Evolutionary conservation across 2,329 filamentous ascomycete species (phyloP).

Genomic region (Dothideomycetidae sp.): DNA sequence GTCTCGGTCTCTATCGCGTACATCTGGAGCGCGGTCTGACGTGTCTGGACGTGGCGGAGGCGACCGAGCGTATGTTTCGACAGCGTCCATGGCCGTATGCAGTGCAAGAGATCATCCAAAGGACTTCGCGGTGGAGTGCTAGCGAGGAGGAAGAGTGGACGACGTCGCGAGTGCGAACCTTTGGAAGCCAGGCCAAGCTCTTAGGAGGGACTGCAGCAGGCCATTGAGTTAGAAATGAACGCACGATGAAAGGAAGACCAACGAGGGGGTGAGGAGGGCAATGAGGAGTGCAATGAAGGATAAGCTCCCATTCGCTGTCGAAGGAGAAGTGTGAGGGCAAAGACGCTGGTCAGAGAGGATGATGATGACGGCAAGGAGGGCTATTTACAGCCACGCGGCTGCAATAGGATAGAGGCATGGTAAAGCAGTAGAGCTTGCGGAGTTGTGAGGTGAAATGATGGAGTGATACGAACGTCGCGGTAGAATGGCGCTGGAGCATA

Average conservation of each 20-base stretch:
- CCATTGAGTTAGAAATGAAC: slow-evolving; percentile 12
- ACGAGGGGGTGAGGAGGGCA: neutral
- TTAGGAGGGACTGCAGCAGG: slow-evolving; percentile 9
- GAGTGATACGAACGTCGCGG: too few species aligned
- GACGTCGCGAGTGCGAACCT: too few species aligned
- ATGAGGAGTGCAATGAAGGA: slow-evolving; percentile 13
- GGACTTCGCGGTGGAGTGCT: too few species aligned
- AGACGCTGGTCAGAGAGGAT: slow-evolving; percentile 6
- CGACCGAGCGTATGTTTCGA: slow-evolving; percentile 11
- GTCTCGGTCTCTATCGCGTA: slow-evolving; percentile 13
- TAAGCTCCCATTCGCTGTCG: slow-evolving; percentile 7
- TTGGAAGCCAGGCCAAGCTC: too few species aligned
- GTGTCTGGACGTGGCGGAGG: slow-evolving; percentile 9
- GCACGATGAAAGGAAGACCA: neutral
- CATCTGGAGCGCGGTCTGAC: neutral
- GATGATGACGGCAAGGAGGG: neutral
- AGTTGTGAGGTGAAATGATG: too few species aligned
- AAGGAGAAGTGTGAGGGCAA: slow-evolving; percentile 5
- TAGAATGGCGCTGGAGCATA: too few species aligned
- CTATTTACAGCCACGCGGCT: slow-evolving; percentile 3
- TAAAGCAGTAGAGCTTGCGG: too few species aligned
- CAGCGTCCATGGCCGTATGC: slow-evolving; percentile 14
- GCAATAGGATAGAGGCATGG: neutral
- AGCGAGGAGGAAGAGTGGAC: too few species aligned
- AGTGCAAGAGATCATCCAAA: too few species aligned